Evolutionary conservation across 2,329 filamentous ascomycete genomes (phyloP).

Genomic region (Ophiocordyceps camponoti-leonardi): DNA sequence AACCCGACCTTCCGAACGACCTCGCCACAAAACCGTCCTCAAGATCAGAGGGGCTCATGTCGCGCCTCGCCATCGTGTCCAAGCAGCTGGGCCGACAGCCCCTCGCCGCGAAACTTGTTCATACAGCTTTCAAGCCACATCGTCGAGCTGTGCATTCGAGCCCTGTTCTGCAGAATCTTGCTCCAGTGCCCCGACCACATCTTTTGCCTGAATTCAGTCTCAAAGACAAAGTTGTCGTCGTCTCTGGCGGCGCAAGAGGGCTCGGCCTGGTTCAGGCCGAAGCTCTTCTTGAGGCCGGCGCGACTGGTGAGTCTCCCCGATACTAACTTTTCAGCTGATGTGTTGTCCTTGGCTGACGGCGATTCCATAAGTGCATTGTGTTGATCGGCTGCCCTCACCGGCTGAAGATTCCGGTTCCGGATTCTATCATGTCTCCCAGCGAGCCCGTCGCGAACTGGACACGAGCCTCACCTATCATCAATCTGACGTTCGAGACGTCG

Average conservation of each 20-base stretch:
- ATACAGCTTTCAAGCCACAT: background rate
- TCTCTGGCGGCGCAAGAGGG: constrained; percentile 62
- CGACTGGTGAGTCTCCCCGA: constrained; percentile 28
- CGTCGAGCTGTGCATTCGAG: constrained; percentile 8
- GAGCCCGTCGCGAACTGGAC: constrained; percentile 45
- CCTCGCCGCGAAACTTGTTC: constrained; percentile 1
- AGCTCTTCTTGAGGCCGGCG: constrained; percentile 64
- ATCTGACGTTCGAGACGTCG: constrained; percentile 63
- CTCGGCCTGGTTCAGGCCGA: constrained; percentile 65
- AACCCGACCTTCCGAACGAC: background rate
- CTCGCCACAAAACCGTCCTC: background rate
- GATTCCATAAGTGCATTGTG: constrained; percentile 37
- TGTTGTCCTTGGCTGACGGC: background rate
- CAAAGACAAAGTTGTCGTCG: constrained; percentile 54
- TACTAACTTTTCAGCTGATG: background rate
- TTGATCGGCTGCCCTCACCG: constrained; percentile 44
- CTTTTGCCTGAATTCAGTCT: constrained; percentile 59
- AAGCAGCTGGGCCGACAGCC: constrained; percentile 6
- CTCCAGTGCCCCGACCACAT: constrained; percentile 7
- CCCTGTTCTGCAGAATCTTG: constrained; percentile 5
- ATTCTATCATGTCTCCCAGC: constrained; percentile 47
- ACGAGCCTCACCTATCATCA: constrained; percentile 57
- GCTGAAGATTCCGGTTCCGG: constrained; percentile 24
- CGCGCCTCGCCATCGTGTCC: constrained; percentile 8
- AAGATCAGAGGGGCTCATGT: constrained; percentile 7